Evolutionary conservation across 495 filamentous ascomycete genomes (phyloP).

Genomic region (Arthonia radiata): DNA sequence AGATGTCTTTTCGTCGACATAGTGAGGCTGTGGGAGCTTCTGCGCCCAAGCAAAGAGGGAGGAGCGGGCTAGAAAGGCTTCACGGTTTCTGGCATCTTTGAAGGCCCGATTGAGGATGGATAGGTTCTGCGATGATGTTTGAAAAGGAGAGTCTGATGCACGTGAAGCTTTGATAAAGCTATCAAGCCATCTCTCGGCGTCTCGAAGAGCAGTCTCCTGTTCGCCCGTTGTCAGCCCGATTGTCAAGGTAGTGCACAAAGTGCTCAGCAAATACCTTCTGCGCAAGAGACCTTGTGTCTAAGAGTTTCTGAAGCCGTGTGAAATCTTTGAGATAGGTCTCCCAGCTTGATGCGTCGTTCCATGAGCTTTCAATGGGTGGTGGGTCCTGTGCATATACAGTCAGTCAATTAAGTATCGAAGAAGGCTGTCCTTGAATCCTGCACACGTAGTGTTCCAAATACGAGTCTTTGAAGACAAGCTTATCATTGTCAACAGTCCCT

Average conservation of each 20-base stretch:
- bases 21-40: slow-evolving; percentile 5
- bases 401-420: background rate
- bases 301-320: too few relatives aligned
- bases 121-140: slow-evolving; percentile 3
- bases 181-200: background rate
- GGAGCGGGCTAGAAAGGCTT: slow-evolving; percentile 25
- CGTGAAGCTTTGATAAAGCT: background rate
- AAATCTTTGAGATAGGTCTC: too few relatives aligned
- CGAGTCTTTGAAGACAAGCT: slow-evolving; percentile 23
- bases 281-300: too few relatives aligned
- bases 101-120: slow-evolving; percentile 11
- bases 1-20: slow-evolving; percentile 1
- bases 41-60: slow-evolving; percentile 24
- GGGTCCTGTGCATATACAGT: slow-evolving; percentile 10
- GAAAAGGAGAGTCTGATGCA: slow-evolving; percentile 2
- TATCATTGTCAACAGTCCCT: slow-evolving; percentile 23
- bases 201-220: slow-evolving; percentile 10
- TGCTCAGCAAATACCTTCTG: too few relatives aligned
- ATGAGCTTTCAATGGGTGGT: slow-evolving; percentile 12
- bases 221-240: too few relatives aligned
- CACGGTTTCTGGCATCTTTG: slow-evolving; percentile 12
- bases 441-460: slow-evolving; percentile 25
- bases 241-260: too few relatives aligned
- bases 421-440: slow-evolving; percentile 2
- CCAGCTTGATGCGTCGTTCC: slow-evolving; percentile 17